Evolutionary conservation across 2,329 filamentous ascomycete species (phyloP).

Genomic region (Pseudogymnoascus sp.): DNA sequence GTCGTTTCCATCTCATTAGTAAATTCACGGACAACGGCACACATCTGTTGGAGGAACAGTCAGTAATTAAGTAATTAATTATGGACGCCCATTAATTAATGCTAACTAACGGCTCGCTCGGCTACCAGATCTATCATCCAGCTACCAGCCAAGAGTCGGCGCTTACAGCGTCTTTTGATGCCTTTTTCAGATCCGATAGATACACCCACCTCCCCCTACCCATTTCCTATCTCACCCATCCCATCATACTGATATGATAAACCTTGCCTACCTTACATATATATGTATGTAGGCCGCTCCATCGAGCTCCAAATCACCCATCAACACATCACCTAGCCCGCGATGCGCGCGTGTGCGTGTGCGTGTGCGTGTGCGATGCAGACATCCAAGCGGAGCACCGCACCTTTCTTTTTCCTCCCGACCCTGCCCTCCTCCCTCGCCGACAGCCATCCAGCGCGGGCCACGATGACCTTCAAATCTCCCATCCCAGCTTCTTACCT

Average conservation of each 20-base stretch:
- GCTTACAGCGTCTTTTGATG: not conserved
- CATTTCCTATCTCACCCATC: not conserved
- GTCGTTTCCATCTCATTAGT: not conserved
- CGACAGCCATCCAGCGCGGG: not conserved
- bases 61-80: not conserved
- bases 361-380: not conserved
- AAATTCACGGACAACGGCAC: not conserved
- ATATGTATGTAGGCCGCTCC: not conserved
- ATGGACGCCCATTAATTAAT: not conserved
- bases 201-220: not conserved
- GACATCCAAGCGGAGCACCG: not conserved
- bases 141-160: not conserved
- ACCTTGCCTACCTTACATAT: slow-evolving; percentile 1
- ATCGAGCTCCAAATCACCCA: not conserved
- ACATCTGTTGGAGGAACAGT: not conserved
- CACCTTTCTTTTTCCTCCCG: not conserved
- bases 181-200: not conserved
- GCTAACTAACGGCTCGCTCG: not conserved
- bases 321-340: not conserved
- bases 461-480: slow-evolving; percentile 1
- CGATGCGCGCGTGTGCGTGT: slow-evolving; percentile 2
- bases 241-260: not conserved
- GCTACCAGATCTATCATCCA: not conserved
- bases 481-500: not conserved
- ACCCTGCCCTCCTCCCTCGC: not conserved